Percentiles rank a stretch among this genome's conserved stretches.
Evolutionary conservation across 2,329 filamentous ascomycete species (phyloP).

Genomic region (Clarireedia hainanense): DNA sequence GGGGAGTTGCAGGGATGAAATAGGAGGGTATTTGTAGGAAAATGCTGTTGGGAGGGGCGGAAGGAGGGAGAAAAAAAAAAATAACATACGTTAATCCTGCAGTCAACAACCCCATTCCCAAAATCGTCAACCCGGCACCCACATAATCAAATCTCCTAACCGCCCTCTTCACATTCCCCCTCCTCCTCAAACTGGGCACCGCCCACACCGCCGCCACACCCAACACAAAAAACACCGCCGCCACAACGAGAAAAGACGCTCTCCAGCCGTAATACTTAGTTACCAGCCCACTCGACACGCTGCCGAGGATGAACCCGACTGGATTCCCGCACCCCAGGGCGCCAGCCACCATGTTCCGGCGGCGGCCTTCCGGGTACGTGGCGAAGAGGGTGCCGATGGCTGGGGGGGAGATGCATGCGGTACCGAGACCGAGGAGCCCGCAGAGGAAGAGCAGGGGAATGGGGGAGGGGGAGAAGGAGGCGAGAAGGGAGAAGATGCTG

Average conservation of each 20-base stretch:
- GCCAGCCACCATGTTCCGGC: slow-evolving; percentile 55
- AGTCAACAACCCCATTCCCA: slow-evolving; percentile 18
- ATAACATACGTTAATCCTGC: slow-evolving; percentile 22
- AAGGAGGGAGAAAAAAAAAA: no score
- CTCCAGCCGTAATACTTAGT: slow-evolving; percentile 56
- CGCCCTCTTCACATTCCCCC: slow-evolving; percentile 3
- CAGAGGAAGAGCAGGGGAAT: slow-evolving; percentile 55
- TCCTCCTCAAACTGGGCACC: slow-evolving; percentile 48
- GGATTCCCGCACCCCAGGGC: slow-evolving; percentile 44
- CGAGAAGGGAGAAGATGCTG: slow-evolving; percentile 46
- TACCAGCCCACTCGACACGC: slow-evolving; percentile 54
- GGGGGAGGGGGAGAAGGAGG: slow-evolving; percentile 51
- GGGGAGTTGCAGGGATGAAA: neutral
- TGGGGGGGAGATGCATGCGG: slow-evolving; percentile 55
- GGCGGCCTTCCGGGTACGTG: slow-evolving; percentile 52
- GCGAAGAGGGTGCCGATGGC: slow-evolving; percentile 57
- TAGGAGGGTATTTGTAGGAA: neutral
- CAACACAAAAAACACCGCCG: slow-evolving; percentile 55
- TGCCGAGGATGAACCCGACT: slow-evolving; percentile 35
- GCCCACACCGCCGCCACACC: slow-evolving; percentile 51
- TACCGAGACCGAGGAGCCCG: slow-evolving; percentile 56
- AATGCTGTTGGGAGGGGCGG: no score
- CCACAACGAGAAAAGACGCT: slow-evolving; percentile 52
- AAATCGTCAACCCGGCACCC: slow-evolving; percentile 18
- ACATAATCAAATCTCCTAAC: slow-evolving; percentile 21